Conservation (phyloP, 305 asterid species). For the Fraxinus greggii region DNA sequence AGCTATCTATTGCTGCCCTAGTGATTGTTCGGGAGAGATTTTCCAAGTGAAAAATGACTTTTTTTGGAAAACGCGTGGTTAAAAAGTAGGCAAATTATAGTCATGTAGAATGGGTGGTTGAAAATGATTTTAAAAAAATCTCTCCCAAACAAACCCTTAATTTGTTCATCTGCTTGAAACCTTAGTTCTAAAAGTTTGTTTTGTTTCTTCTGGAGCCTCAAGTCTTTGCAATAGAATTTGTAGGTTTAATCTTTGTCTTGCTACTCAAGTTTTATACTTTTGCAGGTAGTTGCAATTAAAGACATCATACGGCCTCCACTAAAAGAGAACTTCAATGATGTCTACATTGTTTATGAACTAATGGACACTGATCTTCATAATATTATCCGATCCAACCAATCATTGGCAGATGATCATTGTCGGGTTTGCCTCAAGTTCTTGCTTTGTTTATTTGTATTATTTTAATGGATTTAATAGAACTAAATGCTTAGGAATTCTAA, state of each 20-base stretch:
- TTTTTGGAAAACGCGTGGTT: background rate
- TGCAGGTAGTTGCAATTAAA: conserved; percentile 75
- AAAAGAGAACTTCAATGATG: conserved; percentile 89
- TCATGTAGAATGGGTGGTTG: background rate
- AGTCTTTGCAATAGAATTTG: background rate
- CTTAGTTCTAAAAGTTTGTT: background rate
- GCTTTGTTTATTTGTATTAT: background rate
- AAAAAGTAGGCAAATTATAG: background rate
- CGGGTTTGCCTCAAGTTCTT: conserved; percentile 62
- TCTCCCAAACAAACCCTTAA: background rate
- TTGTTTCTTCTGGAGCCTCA: background rate
- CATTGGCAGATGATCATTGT: conserved; percentile 79
- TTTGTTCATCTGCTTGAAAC: background rate
- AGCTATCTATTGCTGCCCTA: background rate
- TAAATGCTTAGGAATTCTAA: background rate
- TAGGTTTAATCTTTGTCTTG: background rate
- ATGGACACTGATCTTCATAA: conserved; percentile 98
- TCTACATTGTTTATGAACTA: conserved; percentile 81
- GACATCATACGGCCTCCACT: conserved; percentile 89
- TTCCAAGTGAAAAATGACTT: background rate
- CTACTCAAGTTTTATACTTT: conserved; percentile 5
- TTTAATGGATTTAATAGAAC: background rate
- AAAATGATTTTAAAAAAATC: background rate
- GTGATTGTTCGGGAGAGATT: background rate
- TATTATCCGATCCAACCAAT: conserved; percentile 78